Evolutionary conservation across 331 rosid species (phyloP).

Genomic region (Ulmus americana): DNA sequence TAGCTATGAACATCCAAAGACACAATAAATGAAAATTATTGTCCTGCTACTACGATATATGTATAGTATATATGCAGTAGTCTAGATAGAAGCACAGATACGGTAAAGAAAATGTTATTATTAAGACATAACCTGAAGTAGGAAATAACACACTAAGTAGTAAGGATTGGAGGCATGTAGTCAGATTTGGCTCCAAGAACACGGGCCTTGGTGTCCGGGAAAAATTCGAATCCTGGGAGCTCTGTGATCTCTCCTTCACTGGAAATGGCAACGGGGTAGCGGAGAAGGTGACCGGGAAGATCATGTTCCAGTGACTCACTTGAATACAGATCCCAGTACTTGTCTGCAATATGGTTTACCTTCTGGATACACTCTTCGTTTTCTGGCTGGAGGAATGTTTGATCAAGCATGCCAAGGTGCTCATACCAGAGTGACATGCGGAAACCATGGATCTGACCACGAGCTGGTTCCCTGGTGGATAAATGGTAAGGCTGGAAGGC

Average conservation of each 20-base stretch:
- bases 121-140: constrained; percentile 3
- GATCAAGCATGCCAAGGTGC: constrained; percentile 84
- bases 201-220: constrained; percentile 89
- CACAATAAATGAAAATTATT: constrained; percentile 13
- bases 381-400: constrained; percentile 54
- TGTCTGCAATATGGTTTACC: constrained; percentile 86
- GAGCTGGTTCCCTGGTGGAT: constrained; percentile 62
- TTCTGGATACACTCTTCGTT: constrained; percentile 58
- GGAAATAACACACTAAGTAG: constrained; percentile 39
- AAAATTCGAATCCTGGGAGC: constrained; percentile 66
- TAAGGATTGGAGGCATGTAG: constrained; percentile 87
- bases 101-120: constrained; percentile 11
- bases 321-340: constrained; percentile 85
- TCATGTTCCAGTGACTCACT: constrained; percentile 61
- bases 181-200: constrained; percentile 72
- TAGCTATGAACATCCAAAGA: constrained; percentile 20
- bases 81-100: constrained; percentile 15
- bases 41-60: constrained; percentile 2
- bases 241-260: constrained; percentile 46
- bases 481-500: constrained; percentile 80
- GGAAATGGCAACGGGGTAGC: constrained; percentile 62
- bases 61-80: constrained; percentile 7
- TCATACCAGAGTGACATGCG: constrained; percentile 89
- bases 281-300: constrained; percentile 89
- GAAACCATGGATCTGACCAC: constrained; percentile 94